phyloP scores from a whole-genome alignment of 1,139 yeast genomes.

The Hanseniaspora uvarum region DNA sequence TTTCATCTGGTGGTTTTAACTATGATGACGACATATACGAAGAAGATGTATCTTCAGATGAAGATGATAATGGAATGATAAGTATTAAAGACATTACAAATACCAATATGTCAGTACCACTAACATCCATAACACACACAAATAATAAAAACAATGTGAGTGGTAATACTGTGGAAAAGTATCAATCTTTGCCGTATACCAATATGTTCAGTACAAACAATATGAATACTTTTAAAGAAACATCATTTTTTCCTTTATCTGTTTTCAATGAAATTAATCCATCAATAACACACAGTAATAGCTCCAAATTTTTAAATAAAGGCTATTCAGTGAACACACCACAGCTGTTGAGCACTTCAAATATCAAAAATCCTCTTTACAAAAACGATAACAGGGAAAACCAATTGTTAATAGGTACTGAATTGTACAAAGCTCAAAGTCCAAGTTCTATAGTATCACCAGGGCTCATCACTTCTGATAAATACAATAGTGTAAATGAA shows the following conservation, averaged over 20 bases:
- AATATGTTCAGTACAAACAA: conserved; percentile 5
- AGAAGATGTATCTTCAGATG: conserved; percentile 14
- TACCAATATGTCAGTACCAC: conserved; percentile 8
- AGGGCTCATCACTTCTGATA: not conserved
- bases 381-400: not conserved
- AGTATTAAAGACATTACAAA: conserved; percentile 13
- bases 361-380: not conserved
- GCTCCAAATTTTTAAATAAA: not conserved
- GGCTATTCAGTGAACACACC: not conserved
- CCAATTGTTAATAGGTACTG: conserved; percentile 2
- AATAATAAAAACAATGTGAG: not conserved
- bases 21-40: conserved; percentile 16
- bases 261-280: conserved; percentile 10
- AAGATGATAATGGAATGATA: conserved; percentile 17
- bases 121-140: conserved; percentile 10
- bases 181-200: conserved; percentile 9
- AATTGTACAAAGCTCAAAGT: conserved; percentile 4
- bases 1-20: not conserved
- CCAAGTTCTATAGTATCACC: not conserved
- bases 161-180: not conserved
- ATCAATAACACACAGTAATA: not conserved
- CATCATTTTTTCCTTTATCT: conserved; percentile 5
- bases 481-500: not conserved
- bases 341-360: not conserved
- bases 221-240: conserved; percentile 3